Evolutionary conservation across 805 yeast genomes (phyloP), one percentile per base, ranked within the genome.

Genomic region (Kregervanrija fluxuum): DNA sequence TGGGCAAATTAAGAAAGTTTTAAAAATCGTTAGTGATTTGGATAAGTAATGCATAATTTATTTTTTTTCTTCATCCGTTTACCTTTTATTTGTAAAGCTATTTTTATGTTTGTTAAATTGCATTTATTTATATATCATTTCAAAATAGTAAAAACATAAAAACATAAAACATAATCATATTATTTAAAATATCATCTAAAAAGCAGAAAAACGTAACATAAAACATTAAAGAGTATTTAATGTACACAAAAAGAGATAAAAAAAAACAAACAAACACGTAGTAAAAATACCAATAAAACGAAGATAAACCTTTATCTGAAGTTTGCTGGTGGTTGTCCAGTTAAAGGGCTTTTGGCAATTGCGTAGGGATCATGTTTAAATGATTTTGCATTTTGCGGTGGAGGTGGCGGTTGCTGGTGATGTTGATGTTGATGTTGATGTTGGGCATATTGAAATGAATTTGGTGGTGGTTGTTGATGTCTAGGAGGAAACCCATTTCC

Each of bases 1-100:
- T 35, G 54, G 59, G 10, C 66, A 62, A 45, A 61, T 62, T 31
- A 61, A 58, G 37, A 62, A 62, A 41, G 67, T 62, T 34, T 44
- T 62, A 28, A 59, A 61, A 37, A 61, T 62, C 36, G 67, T 62
- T 31, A 60, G 58, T 45, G 64, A 60, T 32, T 38, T 59, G 39
- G 62, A 59, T 33, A 48, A 44, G 37, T 43, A 38, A 41, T 31
- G 28, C 4, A 14, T 41, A 34, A 17, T 41, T 8, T 3, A 22
- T 36, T 36, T 14, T 13, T 22, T n/a, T 2, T 22, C 28, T 22
- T 22, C 28, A 4, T 6, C 28, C 28, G 28, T 22, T 22, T 22
- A 22, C 8, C 11, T 14, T 36, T 10, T 13, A 12, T 40, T 11
- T 11, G 30, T 30, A 8, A 5, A 15, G 28, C 28, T 22, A 6